Conservation (phyloP, 2,329 filamentous ascomycete species). For the Arthrobotrys pseudoclavata region DNA sequence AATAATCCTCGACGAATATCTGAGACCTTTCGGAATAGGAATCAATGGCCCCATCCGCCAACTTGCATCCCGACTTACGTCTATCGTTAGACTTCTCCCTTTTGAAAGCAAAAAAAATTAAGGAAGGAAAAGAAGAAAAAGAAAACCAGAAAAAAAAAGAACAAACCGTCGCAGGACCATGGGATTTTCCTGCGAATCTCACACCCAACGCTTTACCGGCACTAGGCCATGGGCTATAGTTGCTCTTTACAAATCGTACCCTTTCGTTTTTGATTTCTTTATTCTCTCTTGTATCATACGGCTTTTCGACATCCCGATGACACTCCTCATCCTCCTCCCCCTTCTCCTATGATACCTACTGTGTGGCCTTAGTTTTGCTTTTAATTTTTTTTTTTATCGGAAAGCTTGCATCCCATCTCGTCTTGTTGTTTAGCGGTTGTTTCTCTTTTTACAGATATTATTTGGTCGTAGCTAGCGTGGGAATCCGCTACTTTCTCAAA, state of each 20-base stretch:
- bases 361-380: constrained; percentile 31
- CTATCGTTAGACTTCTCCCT: background rate
- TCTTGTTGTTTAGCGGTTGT: constrained; percentile 59
- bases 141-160: background rate
- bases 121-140: background rate
- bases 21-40: background rate
- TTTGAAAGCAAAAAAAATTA: background rate
- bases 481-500: constrained; percentile 2
- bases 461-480: constrained; percentile 26
- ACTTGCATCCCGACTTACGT: background rate
- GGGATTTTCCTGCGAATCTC: background rate
- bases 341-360: constrained; percentile 31
- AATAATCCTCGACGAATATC: background rate
- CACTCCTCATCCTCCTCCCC: background rate
- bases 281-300: constrained; percentile 52
- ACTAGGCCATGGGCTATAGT: constrained; percentile 7
- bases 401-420: constrained; percentile 20
- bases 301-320: constrained; percentile 12
- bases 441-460: constrained; percentile 21
- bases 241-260: background rate
- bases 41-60: background rate
- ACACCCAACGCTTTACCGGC: background rate
- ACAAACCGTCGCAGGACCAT: background rate
- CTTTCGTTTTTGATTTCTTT: background rate
- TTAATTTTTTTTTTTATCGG: background rate